Conservation (phyloP, 768 basidiomycete genomes). For the Lactarius hengduanensis region DNA sequence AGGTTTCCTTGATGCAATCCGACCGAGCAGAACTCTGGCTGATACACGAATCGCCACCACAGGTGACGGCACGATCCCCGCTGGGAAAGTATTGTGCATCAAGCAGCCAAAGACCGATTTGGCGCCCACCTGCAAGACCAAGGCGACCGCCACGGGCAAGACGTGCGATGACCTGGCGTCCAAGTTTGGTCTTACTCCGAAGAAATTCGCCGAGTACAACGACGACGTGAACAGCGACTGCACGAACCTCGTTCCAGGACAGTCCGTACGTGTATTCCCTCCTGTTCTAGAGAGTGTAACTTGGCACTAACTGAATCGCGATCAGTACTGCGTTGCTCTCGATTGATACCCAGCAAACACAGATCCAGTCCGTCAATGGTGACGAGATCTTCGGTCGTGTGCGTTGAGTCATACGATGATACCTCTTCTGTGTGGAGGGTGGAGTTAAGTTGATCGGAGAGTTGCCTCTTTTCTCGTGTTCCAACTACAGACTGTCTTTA, state of each 20-base stretch:
- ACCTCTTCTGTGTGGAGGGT: neutral
- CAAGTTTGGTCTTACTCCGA: neutral
- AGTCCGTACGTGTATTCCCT: slow-evolving; percentile 8
- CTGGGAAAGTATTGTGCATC: neutral
- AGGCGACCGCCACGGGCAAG: slow-evolving; percentile 11
- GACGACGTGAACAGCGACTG: slow-evolving; percentile 17
- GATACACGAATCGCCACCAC: neutral
- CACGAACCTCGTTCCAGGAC: slow-evolving; percentile 6
- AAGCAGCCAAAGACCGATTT: neutral
- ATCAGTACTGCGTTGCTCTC: slow-evolving; percentile 18
- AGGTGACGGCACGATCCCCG: neutral
- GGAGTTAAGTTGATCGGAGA: neutral
- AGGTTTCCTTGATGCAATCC: neutral
- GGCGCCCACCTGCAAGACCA: slow-evolving; percentile 16
- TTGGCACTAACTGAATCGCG: neutral
- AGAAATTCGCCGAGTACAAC: slow-evolving; percentile 12
- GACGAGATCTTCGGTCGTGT: neutral
- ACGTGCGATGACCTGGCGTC: slow-evolving; percentile 6
- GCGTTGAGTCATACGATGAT: neutral
- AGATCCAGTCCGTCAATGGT: neutral
- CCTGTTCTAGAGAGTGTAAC: neutral
- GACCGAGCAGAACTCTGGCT: neutral
- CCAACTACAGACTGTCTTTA: neutral
- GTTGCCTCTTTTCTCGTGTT: neutral
- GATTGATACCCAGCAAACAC: slow-evolving; percentile 3